Conservation (phyloP, 768 basidiomycete species). For the Dentipellis fragilis region DNA sequence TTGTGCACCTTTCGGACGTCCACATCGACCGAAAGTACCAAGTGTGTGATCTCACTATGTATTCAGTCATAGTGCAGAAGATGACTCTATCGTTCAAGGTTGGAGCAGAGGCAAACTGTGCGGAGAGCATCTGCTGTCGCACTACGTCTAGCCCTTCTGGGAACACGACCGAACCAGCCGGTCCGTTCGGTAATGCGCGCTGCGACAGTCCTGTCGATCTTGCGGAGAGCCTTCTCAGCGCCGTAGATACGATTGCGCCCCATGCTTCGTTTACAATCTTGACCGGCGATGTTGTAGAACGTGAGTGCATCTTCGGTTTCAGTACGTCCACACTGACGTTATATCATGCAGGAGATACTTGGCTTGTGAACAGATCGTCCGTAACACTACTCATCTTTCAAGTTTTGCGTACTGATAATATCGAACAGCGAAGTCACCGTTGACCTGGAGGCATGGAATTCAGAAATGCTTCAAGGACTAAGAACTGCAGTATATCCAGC, state of each 20-base stretch:
- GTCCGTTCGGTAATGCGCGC: not conserved
- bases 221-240: constrained; percentile 1
- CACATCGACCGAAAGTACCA: constrained; percentile 1
- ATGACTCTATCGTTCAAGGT: not conserved
- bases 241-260: not conserved
- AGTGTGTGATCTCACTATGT: not conserved
- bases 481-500: constrained; percentile 36
- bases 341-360: constrained; percentile 32
- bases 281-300: constrained; percentile 57
- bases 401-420: too few species aligned
- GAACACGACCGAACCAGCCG: not conserved
- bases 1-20: constrained; percentile 1
- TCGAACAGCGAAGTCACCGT: constrained; percentile 19
- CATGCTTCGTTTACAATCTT: constrained; percentile 42
- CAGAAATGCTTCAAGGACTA: constrained; percentile 32
- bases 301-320: constrained; percentile 18
- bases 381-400: constrained; percentile 2
- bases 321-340: not conserved
- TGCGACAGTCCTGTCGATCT: not conserved
- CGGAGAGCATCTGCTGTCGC: constrained; percentile 2
- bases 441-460: constrained; percentile 37
- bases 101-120: constrained; percentile 1
- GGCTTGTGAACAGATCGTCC: constrained; percentile 36
- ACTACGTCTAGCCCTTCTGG: not conserved
- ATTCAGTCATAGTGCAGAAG: not conserved